phyloP scores from a whole-genome alignment of 495 filamentous ascomycete species.

The Geoglossum glabrum region DNA sequence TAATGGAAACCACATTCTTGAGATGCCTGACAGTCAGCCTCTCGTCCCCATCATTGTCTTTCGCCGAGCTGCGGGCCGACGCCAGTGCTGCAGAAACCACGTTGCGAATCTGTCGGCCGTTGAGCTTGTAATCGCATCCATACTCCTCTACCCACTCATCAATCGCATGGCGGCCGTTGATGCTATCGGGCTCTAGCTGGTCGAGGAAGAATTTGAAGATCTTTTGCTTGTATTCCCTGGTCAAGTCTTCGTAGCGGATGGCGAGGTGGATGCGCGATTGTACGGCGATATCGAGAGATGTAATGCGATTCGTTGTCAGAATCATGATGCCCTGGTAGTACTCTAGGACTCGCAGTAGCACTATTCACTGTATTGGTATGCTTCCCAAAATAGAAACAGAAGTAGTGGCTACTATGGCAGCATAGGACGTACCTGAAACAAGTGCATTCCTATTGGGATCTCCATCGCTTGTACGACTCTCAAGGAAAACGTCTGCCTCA shows the following conservation, averaged over 20 bases:
- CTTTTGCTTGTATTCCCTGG: conserved; percentile 6
- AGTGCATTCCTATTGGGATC: conserved; percentile 7
- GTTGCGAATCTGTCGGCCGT: conserved; percentile 21
- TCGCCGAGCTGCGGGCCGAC: conserved; percentile 3
- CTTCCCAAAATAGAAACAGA: no score
- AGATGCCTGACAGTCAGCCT: neutral
- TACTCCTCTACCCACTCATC: conserved; percentile 10
- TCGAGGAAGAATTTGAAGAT: conserved; percentile 12
- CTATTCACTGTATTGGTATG: neutral
- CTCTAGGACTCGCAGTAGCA: neutral
- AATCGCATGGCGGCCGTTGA: conserved; percentile 9
- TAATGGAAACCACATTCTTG: neutral
- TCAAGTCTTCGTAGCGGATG: conserved; percentile 12
- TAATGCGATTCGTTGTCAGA: neutral
- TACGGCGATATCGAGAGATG: neutral
- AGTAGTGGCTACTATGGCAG: neutral
- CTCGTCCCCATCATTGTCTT: conserved; percentile 1
- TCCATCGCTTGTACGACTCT: neutral
- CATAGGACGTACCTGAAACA: conserved; percentile 6
- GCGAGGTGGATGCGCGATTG: conserved; percentile 1
- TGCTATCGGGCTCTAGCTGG: conserved; percentile 5
- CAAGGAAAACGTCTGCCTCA: conserved; percentile 12
- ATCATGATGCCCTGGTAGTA: neutral
- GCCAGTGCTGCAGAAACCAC: conserved; percentile 13
- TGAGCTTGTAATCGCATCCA: conserved; percentile 6